Evolutionary conservation across 495 filamentous ascomycete species (phyloP).

Genomic region (Cercophora samala): DNA sequence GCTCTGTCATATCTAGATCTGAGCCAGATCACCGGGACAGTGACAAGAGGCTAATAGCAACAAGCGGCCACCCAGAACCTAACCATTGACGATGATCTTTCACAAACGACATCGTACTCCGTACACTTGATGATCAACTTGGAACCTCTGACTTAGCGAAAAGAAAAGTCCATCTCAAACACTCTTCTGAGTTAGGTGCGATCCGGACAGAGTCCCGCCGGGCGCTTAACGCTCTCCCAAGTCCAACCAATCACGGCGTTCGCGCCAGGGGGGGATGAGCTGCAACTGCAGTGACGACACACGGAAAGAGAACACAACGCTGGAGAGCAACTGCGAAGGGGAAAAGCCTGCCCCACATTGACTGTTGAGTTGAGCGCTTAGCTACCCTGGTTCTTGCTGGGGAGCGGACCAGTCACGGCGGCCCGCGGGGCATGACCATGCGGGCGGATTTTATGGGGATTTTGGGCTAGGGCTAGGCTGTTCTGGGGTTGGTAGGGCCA

Average conservation of each 20-base stretch:
- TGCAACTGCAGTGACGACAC: not conserved
- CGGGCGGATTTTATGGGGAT: constrained; percentile 18
- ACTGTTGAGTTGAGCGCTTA: constrained; percentile 15
- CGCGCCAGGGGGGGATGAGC: not conserved
- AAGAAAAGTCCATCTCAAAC: not conserved
- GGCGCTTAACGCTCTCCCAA: not conserved
- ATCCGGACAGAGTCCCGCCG: constrained; percentile 1
- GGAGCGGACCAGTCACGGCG: constrained; percentile 14
- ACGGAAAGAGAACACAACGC: not conserved
- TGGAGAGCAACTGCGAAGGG: not conserved
- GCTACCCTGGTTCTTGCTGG: not conserved
- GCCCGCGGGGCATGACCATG: constrained; percentile 16
- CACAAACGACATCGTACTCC: too few relatives aligned
- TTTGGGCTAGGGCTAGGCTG: constrained; percentile 4
- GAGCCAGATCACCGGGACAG: not conserved
- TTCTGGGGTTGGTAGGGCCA: not conserved
- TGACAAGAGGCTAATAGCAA: not conserved
- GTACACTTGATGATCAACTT: too few relatives aligned
- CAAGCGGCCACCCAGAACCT: not conserved
- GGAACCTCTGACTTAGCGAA: not conserved
- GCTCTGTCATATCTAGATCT: not conserved
- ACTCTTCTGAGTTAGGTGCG: not conserved
- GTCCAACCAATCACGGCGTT: not conserved
- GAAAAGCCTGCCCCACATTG: not conserved
- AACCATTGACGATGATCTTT: not conserved